These are phyloP conservation scores for Gnetum montanum DNA, from an alignment of 75 land plant genomes.

Conservation along the genomic window DNA sequence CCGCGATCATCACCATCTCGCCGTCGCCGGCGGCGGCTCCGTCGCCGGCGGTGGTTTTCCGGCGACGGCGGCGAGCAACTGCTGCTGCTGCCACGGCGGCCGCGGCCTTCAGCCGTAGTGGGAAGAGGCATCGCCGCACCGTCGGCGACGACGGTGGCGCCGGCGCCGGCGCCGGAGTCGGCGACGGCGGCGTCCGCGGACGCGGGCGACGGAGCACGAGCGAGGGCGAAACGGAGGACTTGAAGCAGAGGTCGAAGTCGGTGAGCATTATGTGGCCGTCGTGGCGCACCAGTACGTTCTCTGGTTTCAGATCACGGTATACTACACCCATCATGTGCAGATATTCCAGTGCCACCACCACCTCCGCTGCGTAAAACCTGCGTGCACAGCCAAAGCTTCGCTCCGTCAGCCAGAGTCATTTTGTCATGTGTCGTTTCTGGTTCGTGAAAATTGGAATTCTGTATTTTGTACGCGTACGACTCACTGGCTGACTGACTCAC, in stretches of 20 bases:
- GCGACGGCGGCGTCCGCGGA: not conserved
- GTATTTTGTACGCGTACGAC: not conserved
- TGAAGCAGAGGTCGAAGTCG: slow-evolving; percentile 70
- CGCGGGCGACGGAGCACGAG: slow-evolving; percentile 11
- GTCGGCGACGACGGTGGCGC: slow-evolving; percentile 12
- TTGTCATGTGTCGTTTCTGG: too few relatives aligned
- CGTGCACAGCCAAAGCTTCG: not conserved
- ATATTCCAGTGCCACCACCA: slow-evolving; percentile 63
- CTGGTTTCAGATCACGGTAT: slow-evolving; percentile 75
- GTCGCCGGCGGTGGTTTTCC: not conserved
- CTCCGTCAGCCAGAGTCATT: too few relatives aligned
- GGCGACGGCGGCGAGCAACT: not conserved
- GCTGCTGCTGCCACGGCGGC: too few relatives aligned
- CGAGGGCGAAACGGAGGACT: slow-evolving; percentile 42
- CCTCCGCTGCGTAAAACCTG: slow-evolving; percentile 80
- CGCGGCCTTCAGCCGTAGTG: not conserved
- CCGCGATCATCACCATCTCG: slow-evolving; percentile 55
- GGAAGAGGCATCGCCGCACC: slow-evolving; percentile 31
- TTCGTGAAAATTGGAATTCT: not conserved
- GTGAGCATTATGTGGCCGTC: slow-evolving; percentile 83
- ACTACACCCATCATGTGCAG: slow-evolving; percentile 77
- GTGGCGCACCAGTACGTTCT: slow-evolving; percentile 56
- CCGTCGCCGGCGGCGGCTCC: not conserved
- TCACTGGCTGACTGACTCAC: not conserved
- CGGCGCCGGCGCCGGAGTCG: not conserved